Evolutionary conservation across 345 rosid genomes (phyloP).

Genomic region (Rhodomyrtus tomentosa): DNA sequence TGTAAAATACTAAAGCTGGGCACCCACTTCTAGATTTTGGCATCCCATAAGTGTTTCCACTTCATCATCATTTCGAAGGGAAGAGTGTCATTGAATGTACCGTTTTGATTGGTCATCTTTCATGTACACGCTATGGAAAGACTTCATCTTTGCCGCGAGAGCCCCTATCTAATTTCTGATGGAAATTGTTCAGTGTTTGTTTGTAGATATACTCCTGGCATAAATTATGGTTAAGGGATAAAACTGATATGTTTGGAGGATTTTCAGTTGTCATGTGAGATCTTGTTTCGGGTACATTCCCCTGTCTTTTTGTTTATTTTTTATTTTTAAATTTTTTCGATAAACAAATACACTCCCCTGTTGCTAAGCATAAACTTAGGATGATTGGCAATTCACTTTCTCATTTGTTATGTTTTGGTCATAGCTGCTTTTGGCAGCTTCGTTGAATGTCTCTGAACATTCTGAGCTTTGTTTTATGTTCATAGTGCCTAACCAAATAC

Average conservation of each 20-base stretch:
- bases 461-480: not conserved
- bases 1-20: not conserved
- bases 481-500: not conserved
- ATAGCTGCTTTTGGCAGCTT: not conserved
- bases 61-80: not conserved
- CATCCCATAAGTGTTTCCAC: not conserved
- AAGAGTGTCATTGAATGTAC: not conserved
- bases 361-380: not conserved
- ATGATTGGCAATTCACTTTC: not conserved
- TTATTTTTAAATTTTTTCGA: not conserved
- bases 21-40: not conserved
- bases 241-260: not conserved
- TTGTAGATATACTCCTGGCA: not conserved
- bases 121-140: not conserved
- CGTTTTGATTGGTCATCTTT: not conserved
- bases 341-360: not conserved
- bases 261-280: not conserved
- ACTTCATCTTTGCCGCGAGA: not conserved
- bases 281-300: not conserved
- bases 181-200: not conserved
- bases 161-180: not conserved
- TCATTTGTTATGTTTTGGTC: not conserved
- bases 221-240: not conserved
- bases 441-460: not conserved
- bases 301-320: not conserved